Evolutionary conservation across 805 yeast genomes (phyloP).

Genomic region (Candida koratica): DNA sequence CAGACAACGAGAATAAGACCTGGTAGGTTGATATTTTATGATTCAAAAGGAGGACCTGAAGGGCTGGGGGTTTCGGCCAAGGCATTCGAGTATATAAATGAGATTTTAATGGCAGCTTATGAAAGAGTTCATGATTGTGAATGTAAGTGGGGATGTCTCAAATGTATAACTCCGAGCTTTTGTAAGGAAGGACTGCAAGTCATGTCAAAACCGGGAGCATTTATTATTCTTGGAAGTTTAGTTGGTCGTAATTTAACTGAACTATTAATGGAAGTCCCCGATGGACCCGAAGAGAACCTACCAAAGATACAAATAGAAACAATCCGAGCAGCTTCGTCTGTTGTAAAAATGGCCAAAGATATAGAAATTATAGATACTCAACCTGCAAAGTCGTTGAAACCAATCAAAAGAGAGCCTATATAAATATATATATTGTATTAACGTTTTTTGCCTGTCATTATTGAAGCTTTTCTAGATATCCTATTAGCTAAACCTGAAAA

Average conservation of each 20-base stretch:
- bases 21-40: constrained; percentile 80
- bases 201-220: constrained; percentile 81
- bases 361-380: constrained; percentile 36
- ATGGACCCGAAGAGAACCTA: constrained; percentile 76
- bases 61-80: constrained; percentile 80
- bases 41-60: constrained; percentile 71
- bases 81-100: constrained; percentile 74
- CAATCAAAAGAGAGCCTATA: constrained; percentile 11
- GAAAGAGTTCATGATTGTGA: constrained; percentile 59
- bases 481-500: constrained; percentile 27
- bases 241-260: constrained; percentile 51
- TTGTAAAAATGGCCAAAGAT: constrained; percentile 60
- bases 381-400: constrained; percentile 13
- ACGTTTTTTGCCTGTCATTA: constrained; percentile 17
- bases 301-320: constrained; percentile 70
- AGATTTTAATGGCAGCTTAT: constrained; percentile 57
- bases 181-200: constrained; percentile 83
- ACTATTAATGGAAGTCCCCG: constrained; percentile 42
- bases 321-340: constrained; percentile 48
- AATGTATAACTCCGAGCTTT: constrained; percentile 77
- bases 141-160: constrained; percentile 77
- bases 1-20: constrained; percentile 76
- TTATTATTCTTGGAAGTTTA: constrained; percentile 59
- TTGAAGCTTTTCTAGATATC: constrained; percentile 34
- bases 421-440: not conserved